Evolutionary conservation across 192 early-diverging fungal genomes (phyloP).

Genomic region (Backusella sp.): DNA sequence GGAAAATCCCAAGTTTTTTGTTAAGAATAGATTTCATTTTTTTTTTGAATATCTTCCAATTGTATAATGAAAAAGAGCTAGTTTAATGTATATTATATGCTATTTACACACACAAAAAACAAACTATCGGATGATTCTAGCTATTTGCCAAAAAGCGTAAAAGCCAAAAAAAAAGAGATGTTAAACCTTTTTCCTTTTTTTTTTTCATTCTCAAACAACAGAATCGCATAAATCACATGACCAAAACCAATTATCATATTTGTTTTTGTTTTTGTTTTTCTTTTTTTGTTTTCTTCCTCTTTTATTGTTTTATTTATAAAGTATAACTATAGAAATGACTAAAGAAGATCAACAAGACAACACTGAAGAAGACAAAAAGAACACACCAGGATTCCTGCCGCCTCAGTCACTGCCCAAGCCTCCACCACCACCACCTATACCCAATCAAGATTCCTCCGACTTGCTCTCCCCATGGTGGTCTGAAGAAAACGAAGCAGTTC

Average conservation of each 20-base stretch:
- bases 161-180: too few relatives aligned
- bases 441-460: conserved; percentile 16
- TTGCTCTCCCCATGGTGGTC: conserved; percentile 32
- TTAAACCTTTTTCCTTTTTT: neutral
- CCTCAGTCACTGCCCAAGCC: conserved; percentile 9
- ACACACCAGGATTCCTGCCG: neutral
- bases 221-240: neutral
- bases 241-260: neutral
- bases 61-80: too few relatives aligned
- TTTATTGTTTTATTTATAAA: neutral
- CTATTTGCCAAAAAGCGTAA: neutral
- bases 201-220: neutral
- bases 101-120: neutral
- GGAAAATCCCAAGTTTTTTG: too few relatives aligned
- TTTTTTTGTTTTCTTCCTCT: neutral
- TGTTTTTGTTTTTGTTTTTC: neutral
- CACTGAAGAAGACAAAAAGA: neutral
- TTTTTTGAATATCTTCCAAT: too few relatives aligned
- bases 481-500: conserved; percentile 2
- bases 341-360: neutral
- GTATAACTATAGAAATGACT: neutral
- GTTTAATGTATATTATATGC: too few relatives aligned
- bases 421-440: conserved; percentile 11
- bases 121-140: neutral
- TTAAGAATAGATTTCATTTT: too few relatives aligned